A percentile compares a stretch with the other conserved stretches of the same genome.
Evolutionary conservation across 1,284 basidiomycete genomes (phyloP).

Genomic region (Tilletia setariae): DNA sequence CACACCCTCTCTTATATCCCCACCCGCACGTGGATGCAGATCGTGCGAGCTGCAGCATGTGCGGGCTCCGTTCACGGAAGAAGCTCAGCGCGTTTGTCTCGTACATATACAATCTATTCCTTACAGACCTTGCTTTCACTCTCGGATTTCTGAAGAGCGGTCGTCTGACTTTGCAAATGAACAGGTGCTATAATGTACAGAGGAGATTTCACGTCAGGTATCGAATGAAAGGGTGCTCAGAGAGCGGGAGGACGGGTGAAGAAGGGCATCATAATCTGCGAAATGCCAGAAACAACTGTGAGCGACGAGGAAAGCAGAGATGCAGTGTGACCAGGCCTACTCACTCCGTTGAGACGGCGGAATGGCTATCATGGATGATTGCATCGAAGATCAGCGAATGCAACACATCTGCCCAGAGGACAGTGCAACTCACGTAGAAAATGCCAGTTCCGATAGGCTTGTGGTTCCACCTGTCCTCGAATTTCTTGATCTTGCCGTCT

Average conservation of each 20-base stretch:
- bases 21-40: too few species aligned
- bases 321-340: neutral
- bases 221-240: neutral
- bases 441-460: conserved; percentile 19
- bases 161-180: neutral
- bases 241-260: conserved; percentile 6
- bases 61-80: too few species aligned
- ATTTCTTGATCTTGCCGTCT: conserved; percentile 62
- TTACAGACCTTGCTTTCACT: neutral
- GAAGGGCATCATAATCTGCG: conserved; percentile 19
- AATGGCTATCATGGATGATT: neutral
- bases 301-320: neutral
- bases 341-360: conserved; percentile 19
- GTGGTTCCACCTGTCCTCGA: conserved; percentile 65
- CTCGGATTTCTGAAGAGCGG: neutral
- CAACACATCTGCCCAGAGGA: neutral
- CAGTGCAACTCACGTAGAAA: conserved; percentile 14
- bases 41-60: too few species aligned
- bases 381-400: neutral
- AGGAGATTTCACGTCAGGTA: neutral
- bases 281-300: neutral
- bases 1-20: too few species aligned
- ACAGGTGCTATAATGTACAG: too few species aligned
- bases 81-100: too few species aligned
- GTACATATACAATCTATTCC: too few species aligned